phyloP scores from a whole-genome alignment of 768 basidiomycete species.

The Terana coerulea region DNA sequence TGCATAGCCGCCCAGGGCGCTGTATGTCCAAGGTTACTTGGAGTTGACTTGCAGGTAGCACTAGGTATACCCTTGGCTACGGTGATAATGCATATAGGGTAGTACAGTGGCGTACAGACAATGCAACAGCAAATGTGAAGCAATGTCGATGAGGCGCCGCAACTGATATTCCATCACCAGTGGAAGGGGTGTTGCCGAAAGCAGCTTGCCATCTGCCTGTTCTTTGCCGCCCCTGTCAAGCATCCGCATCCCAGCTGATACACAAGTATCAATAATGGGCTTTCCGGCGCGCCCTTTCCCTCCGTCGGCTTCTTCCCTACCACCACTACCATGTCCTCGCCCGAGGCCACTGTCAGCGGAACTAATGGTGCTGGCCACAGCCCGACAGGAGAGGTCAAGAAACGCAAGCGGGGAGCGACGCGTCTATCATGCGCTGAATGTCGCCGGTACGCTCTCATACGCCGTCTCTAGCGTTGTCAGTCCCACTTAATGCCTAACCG shows the following conservation, averaged over 20 bases:
- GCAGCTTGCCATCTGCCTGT: neutral
- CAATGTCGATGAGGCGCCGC: too few relatives aligned
- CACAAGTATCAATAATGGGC: neutral
- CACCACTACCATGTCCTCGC: slow-evolving; percentile 20
- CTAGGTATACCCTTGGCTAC: too few relatives aligned
- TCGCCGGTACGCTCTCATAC: slow-evolving; percentile 46
- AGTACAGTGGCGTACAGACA: too few relatives aligned
- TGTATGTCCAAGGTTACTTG: too few relatives aligned
- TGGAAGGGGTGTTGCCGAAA: slow-evolving; percentile 10
- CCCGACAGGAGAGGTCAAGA: slow-evolving; percentile 32
- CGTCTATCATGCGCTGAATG: slow-evolving; percentile 80
- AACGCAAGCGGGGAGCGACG: slow-evolving; percentile 60
- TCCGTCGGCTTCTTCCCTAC: slow-evolving; percentile 1
- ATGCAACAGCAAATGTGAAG: too few relatives aligned
- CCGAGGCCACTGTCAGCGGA: slow-evolving; percentile 20
- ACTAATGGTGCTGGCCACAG: slow-evolving; percentile 28
- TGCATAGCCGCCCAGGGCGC: too few relatives aligned
- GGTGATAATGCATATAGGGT: too few relatives aligned
- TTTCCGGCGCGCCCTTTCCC: slow-evolving; percentile 12
- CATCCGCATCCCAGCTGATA: slow-evolving; percentile 9
- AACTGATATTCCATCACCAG: too few relatives aligned
- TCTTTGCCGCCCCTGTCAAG: neutral
- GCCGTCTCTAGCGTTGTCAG: neutral
- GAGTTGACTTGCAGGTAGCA: too few relatives aligned
- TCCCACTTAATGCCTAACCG: slow-evolving; percentile 7